Base-by-base conservation (phyloP, 768 basidiomycete species). In the Sutorius australiensis region DNA sequence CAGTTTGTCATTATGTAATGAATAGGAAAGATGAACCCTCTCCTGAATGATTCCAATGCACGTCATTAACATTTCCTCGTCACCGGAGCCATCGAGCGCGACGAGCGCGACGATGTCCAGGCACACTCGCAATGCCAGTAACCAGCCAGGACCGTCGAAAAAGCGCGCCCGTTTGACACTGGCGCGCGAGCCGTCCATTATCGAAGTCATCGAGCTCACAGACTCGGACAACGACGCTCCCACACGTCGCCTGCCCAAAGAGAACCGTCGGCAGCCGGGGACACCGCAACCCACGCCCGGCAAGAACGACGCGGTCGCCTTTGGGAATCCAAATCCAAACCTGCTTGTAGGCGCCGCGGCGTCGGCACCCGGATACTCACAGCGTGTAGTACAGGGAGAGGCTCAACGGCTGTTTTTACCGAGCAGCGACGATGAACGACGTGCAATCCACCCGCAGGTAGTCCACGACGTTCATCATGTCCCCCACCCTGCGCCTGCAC, bases 121-220 rank as follows among this genome's bases (percentile, higher is more conserved):
- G 37, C 50, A 52, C 12, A 51, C 59, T 11, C 69, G 63, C 28
- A 63, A 51, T 14, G 45, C 57, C 31, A 70, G 50, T 13, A 19
- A 40, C 12, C 69, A 67, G 46, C 57, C 60, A 0, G 56, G 57
- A 3, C 51, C 61, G 3, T 54, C 59, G 1, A 58, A 36, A 33
- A 67, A 58, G 40, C 56, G 61, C 1, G n/a, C 28, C 8, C 54
- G 57, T 39, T 11, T 48, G 17, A 40, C 5, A 8, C 31, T 5
- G 19, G 42, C 48, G n/a, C 52, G 37, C 50, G 57, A 46, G 17
- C 44, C 50, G 6, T 58, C 62, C 38, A 2, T 54, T 14, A 10
- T 54, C 38, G 63, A 72, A 48, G 67, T 80, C 24, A 80, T 83
- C 54, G 81, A 81, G 57, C 67, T 82, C 55, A 72, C 76, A 1